Percentiles rank a stretch among this genome's conserved stretches.
These are phyloP conservation scores for Phtheirospermum japonicum DNA, from an alignment of 257 asterid genomes.

Conservation along the genomic window DNA sequence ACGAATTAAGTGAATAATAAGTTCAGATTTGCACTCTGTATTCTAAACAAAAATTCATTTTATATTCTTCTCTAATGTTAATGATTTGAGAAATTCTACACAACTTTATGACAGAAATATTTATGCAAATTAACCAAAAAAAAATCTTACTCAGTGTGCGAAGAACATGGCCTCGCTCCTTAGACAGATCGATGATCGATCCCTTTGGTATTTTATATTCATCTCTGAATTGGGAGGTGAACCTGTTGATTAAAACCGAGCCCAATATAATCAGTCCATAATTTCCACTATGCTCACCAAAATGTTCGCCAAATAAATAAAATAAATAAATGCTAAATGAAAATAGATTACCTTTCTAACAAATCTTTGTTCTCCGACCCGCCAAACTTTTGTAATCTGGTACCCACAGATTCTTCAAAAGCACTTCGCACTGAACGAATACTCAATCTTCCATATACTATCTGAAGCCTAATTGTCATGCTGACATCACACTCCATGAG, in stretches of 20 bases:
- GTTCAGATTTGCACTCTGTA: no score
- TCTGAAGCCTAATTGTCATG: constrained; percentile 84
- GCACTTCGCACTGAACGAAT: constrained; percentile 72
- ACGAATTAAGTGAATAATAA: no score
- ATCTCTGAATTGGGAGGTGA: constrained; percentile 81
- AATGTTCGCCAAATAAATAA: neutral
- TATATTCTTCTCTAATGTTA: no score
- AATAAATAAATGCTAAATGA: neutral
- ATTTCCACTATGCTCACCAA: neutral
- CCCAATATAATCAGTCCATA: neutral
- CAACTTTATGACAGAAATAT: neutral
- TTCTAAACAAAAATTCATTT: no score
- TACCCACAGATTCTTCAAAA: constrained; percentile 81
- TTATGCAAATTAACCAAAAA: neutral
- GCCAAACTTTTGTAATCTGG: constrained; percentile 59
- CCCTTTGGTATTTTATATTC: constrained; percentile 83
- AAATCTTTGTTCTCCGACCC: constrained; percentile 65
- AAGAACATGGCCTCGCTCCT: constrained; percentile 62
- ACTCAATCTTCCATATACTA: constrained; percentile 83
- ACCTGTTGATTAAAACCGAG: constrained; percentile 41
- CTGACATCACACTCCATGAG: constrained; percentile 67
- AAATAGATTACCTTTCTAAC: constrained; percentile 53
- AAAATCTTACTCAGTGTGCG: constrained; percentile 66
- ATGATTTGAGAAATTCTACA: no score
- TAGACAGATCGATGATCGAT: constrained; percentile 67